These are phyloP conservation scores for Buddleja alternifolia DNA, from an alignment of 257 asterid genomes.

Conservation along the genomic window DNA sequence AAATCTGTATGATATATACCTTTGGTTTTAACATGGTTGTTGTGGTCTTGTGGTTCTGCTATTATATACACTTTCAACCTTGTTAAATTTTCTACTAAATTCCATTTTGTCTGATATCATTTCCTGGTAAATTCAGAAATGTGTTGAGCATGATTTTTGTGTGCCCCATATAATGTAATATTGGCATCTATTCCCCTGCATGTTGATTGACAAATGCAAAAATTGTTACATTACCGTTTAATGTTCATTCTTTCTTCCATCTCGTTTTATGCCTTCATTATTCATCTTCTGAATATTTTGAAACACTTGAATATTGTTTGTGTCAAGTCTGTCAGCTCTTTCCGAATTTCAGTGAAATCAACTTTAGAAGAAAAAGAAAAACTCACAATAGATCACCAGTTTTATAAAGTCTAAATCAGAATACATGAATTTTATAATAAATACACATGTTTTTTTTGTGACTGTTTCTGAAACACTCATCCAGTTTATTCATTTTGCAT, in stretches of 20 bases:
- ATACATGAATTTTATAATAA: background rate
- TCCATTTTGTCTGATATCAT: no score
- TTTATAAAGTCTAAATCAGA: no score
- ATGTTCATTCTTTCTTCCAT: no score
- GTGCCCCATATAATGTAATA: constrained; percentile 4
- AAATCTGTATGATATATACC: no score
- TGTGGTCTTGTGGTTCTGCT: background rate
- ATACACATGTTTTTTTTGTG: background rate
- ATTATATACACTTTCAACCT: background rate
- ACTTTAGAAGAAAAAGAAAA: background rate
- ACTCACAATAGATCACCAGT: no score
- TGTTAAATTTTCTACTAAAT: background rate
- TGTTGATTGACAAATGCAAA: background rate
- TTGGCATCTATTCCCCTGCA: background rate
- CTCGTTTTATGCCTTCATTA: no score
- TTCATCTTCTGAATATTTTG: no score
- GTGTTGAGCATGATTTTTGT: no score
- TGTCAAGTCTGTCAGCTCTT: no score
- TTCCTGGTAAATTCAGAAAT: no score
- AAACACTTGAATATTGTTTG: no score
- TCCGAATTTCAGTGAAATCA: background rate
- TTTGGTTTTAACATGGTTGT: background rate
- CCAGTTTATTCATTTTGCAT: constrained; percentile 7
- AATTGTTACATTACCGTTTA: no score
- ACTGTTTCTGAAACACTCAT: background rate